These are phyloP conservation scores for Stenogyne calaminthoides DNA, from an alignment of 305 asterid genomes.

Conservation along the genomic window DNA sequence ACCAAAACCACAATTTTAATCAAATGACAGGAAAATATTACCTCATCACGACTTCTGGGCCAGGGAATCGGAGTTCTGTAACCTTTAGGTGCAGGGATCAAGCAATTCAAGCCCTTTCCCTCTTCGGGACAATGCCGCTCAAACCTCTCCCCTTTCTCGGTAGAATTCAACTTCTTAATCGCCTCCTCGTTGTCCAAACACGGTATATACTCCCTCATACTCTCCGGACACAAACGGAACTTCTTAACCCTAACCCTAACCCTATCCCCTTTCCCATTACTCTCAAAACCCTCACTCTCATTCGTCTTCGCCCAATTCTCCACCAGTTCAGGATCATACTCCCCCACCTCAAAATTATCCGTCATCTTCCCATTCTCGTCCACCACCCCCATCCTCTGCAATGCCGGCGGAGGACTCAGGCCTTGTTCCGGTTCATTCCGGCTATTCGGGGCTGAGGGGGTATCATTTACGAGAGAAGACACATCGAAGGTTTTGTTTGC, in stretches of 20 bases:
- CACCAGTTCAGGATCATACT: conserved; percentile 60
- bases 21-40: conserved; percentile 25
- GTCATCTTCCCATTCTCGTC: conserved; percentile 83
- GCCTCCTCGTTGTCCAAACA: conserved; percentile 87
- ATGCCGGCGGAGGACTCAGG: conserved; percentile 41
- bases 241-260: conserved; percentile 57
- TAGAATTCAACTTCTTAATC: conserved; percentile 54
- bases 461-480: conserved; percentile 47
- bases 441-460: conserved; percentile 28
- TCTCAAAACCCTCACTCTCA: conserved; percentile 47
- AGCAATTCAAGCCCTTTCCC: conserved; percentile 67
- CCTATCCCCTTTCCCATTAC: conserved; percentile 37
- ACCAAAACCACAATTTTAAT: background rate
- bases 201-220: conserved; percentile 84
- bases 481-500: conserved; percentile 52
- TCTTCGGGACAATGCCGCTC: conserved; percentile 89
- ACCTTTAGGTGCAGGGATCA: conserved; percentile 85
- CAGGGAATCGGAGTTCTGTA: conserved; percentile 73
- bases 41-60: conserved; percentile 96
- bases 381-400: conserved; percentile 82
- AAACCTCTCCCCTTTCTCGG: conserved; percentile 72
- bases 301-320: conserved; percentile 59
- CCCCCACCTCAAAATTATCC: conserved; percentile 78
- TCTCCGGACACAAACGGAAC: conserved; percentile 54
- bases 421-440: conserved; percentile 15